phyloP scores from a whole-genome alignment of 306 rosid species.

The Sicyos edulis region DNA sequence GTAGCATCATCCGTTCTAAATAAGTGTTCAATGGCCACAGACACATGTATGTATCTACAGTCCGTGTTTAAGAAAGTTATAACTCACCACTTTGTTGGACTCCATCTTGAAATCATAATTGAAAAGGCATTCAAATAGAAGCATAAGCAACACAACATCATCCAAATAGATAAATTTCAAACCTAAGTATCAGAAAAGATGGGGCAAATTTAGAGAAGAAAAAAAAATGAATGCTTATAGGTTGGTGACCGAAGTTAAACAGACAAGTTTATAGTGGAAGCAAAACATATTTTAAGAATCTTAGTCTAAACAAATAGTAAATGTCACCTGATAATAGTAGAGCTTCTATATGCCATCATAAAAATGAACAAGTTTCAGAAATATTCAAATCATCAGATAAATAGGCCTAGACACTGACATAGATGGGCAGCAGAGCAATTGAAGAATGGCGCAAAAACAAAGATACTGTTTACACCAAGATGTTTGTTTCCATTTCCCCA shows the following conservation, averaged over 20 bases:
- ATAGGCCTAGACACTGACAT: too few relatives aligned
- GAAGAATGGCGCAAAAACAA: not conserved
- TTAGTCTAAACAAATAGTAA: too few relatives aligned
- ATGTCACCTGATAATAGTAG: too few relatives aligned
- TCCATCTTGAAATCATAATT: not conserved
- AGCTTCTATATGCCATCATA: too few relatives aligned
- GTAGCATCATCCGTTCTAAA: not conserved
- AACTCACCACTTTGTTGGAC: not conserved
- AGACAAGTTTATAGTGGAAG: too few relatives aligned
- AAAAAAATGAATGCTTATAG: too few relatives aligned
- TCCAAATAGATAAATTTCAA: not conserved
- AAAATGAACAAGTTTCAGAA: too few relatives aligned
- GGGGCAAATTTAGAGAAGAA: not conserved
- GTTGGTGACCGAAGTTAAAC: too few relatives aligned
- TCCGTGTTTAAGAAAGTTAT: not conserved
- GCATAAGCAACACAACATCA: not conserved
- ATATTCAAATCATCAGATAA: too few relatives aligned
- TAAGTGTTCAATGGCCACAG: not conserved
- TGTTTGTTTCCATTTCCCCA: not conserved
- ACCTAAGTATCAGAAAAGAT: not conserved
- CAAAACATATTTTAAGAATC: too few relatives aligned
- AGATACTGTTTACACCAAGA: not conserved
- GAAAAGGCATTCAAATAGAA: slow-evolving; percentile 2
- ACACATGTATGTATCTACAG: not conserved
- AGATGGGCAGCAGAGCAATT: not conserved